Evolutionary conservation across 192 early-diverging fungal genomes (phyloP).

Genomic region (Coemansia sp.): DNA sequence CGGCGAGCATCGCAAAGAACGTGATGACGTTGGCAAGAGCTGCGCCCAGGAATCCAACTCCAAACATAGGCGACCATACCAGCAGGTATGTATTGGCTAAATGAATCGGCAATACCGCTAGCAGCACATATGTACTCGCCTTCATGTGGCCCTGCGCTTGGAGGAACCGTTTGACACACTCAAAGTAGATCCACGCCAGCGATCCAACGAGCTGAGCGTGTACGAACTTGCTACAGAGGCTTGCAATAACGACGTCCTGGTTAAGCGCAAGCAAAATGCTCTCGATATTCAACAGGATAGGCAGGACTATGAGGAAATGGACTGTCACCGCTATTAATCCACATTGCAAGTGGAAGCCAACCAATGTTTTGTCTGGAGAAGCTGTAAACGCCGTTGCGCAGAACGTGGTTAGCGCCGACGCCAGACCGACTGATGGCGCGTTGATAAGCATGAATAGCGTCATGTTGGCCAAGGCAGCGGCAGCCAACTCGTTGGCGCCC

Average conservation of each 20-base stretch:
- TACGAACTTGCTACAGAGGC: constrained; percentile 67
- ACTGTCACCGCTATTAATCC: constrained; percentile 72
- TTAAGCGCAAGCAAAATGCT: constrained; percentile 62
- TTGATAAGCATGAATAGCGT: constrained; percentile 66
- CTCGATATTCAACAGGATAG: constrained; percentile 72
- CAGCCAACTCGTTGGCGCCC: constrained; percentile 66
- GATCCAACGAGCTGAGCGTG: constrained; percentile 68
- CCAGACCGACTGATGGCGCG: constrained; percentile 65
- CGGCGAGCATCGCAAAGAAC: constrained; percentile 68
- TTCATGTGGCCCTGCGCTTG: constrained; percentile 92
- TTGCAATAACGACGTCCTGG: constrained; percentile 72
- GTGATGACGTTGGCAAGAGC: constrained; percentile 76
- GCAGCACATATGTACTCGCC: constrained; percentile 70
- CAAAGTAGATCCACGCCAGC: constrained; percentile 75
- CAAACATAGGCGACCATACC: constrained; percentile 68
- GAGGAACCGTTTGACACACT: constrained; percentile 82
- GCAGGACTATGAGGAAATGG: constrained; percentile 68
- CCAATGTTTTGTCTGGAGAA: constrained; percentile 59
- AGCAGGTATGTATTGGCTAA: constrained; percentile 72
- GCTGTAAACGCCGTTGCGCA: constrained; percentile 73
- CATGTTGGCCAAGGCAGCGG: constrained; percentile 71
- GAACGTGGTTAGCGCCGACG: constrained; percentile 73
- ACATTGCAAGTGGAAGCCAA: constrained; percentile 77
- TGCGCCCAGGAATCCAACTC: constrained; percentile 81
- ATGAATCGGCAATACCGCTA: constrained; percentile 71